phyloP scores from a whole-genome alignment of 169 alveolate genomes.

The Cryptosporidium ubiquitum region DNA sequence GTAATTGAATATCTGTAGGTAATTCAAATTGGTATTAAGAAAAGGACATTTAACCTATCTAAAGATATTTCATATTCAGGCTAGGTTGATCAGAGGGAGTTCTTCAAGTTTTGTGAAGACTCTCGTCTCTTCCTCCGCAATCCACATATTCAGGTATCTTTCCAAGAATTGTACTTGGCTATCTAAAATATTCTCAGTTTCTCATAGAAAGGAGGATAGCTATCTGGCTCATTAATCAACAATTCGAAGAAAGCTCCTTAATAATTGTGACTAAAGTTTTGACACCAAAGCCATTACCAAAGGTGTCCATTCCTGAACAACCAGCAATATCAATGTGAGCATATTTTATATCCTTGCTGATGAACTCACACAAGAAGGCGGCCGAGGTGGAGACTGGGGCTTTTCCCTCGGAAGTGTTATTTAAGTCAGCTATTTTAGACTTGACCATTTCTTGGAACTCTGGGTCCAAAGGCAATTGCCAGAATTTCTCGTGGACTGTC shows the following conservation, averaged over 20 bases:
- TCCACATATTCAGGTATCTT: too few species aligned
- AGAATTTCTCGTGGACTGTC: conserved; percentile 83
- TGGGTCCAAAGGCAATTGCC: conserved; percentile 90
- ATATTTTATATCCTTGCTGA: conserved; percentile 89
- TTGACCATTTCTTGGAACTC: conserved; percentile 84
- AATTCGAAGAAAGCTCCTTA: conserved; percentile 1
- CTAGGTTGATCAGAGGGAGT: too few species aligned
- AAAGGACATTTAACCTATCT: too few species aligned
- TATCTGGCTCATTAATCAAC: not conserved
- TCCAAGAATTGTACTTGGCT: too few species aligned
- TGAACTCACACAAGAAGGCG: conserved; percentile 91
- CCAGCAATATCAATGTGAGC: conserved; percentile 97
- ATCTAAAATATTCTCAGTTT: not conserved
- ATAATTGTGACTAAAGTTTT: conserved; percentile 79
- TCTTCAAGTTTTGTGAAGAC: too few species aligned
- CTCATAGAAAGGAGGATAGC: not conserved
- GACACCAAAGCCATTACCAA: conserved; percentile 89
- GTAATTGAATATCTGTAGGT: too few species aligned
- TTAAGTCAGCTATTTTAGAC: conserved; percentile 90
- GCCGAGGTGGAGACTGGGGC: conserved; percentile 91
- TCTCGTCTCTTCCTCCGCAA: too few species aligned
- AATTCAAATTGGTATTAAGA: too few species aligned
- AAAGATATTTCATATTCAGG: too few species aligned
- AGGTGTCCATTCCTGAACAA: conserved; percentile 83
- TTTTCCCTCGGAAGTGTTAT: conserved; percentile 85